A percentile compares a stretch with the other conserved stretches of the same genome.
Conservation (phyloP, 169 alveolate species). For the Plasmodium fragile region DNA sequence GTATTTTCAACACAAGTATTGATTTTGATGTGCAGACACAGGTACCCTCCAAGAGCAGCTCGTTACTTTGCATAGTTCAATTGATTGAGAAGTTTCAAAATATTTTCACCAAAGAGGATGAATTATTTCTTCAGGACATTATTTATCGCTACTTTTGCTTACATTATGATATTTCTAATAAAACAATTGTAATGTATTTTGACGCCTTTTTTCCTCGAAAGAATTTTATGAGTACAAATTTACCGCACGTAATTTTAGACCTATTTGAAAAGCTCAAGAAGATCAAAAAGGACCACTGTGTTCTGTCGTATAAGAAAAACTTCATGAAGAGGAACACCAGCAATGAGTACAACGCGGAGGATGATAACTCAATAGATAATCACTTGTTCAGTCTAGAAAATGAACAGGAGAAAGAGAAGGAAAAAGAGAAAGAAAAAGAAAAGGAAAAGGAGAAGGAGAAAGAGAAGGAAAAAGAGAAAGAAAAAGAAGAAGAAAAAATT, state of each 20-base stretch:
- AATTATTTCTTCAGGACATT: slow-evolving; percentile 45
- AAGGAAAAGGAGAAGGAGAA: slow-evolving; percentile 76
- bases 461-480: slow-evolving; percentile 64
- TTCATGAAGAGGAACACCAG: slow-evolving; percentile 7
- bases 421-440: slow-evolving; percentile 68
- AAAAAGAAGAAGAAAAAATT: slow-evolving; percentile 76
- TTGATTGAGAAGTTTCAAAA: slow-evolving; percentile 64
- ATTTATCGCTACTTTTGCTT: slow-evolving; percentile 57
- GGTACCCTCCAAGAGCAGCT: slow-evolving; percentile 72
- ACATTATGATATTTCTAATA: slow-evolving; percentile 73
- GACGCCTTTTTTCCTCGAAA: slow-evolving; percentile 74
- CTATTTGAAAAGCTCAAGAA: slow-evolving; percentile 65
- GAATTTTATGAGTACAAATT: slow-evolving; percentile 31
- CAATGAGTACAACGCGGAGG: slow-evolving; percentile 22
- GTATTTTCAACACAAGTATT: slow-evolving; percentile 70
- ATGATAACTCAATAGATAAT: slow-evolving; percentile 37
- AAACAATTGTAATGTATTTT: slow-evolving; percentile 73
- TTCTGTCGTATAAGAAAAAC: slow-evolving; percentile 12
- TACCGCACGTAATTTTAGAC: slow-evolving; percentile 51
- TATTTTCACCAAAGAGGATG: slow-evolving; percentile 56
- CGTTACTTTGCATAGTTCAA: slow-evolving; percentile 64
- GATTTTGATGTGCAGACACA: slow-evolving; percentile 75
- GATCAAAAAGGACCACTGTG: slow-evolving; percentile 54
- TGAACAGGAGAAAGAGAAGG: slow-evolving; percentile 76
- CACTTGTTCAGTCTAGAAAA: slow-evolving; percentile 72